These are phyloP conservation scores for Inga laurina DNA, from an alignment of 306 rosid genomes.

Conservation along the genomic window DNA sequence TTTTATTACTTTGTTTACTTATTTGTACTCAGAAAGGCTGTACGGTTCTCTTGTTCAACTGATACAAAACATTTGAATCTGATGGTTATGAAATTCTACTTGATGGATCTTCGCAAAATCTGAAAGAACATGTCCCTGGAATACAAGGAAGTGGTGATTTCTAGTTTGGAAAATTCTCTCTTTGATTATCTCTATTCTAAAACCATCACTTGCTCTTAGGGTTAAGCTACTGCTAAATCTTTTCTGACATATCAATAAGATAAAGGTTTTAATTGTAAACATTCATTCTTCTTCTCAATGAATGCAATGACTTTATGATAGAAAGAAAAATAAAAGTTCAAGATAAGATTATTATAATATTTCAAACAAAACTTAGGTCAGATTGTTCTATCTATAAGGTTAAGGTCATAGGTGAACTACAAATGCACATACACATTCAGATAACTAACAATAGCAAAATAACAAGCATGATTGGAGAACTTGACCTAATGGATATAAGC, in stretches of 20 bases:
- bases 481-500: too few species aligned
- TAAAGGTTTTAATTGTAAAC: neutral
- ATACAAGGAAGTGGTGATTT: neutral
- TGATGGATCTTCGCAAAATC: neutral
- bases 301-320: neutral
- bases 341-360: neutral
- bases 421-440: neutral
- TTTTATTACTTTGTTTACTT: neutral
- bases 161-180: neutral
- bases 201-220: neutral
- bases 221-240: neutral
- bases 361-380: too few species aligned
- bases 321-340: neutral
- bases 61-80: neutral
- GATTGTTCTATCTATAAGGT: neutral
- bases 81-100: neutral
- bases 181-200: neutral
- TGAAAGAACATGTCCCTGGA: neutral
- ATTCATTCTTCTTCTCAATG: constrained; percentile 56
- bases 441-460: too few species aligned
- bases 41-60: neutral
- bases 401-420: neutral
- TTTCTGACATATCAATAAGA: neutral
- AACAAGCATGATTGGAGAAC: too few species aligned
- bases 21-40: neutral